A percentile compares a stretch with the other conserved stretches of the same genome.
These are phyloP conservation scores for Pseudocercospora fijiensis DNA, from an alignment of 2,329 filamentous ascomycete species.

Conservation along the genomic window DNA sequence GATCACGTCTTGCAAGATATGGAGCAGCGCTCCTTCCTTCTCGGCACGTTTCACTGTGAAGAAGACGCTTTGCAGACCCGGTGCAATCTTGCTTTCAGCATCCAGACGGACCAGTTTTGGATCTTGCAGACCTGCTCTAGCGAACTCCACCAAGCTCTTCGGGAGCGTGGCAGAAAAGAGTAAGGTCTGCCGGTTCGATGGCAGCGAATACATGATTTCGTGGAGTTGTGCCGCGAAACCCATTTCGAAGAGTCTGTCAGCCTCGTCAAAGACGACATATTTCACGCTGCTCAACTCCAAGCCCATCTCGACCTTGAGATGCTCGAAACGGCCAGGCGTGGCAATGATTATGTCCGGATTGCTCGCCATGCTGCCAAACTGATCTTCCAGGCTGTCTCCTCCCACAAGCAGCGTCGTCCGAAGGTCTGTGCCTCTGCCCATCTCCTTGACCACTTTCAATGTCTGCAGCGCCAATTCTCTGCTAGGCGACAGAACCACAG, in stretches of 20 bases:
- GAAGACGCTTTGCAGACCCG: slow-evolving; percentile 92
- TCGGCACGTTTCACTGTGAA: slow-evolving; percentile 90
- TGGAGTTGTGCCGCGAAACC: slow-evolving; percentile 91
- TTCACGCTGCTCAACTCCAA: slow-evolving; percentile 85
- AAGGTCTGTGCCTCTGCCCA: slow-evolving; percentile 85
- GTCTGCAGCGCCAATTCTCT: slow-evolving; percentile 94
- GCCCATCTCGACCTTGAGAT: slow-evolving; percentile 95
- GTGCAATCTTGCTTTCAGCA: slow-evolving; percentile 92
- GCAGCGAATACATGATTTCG: slow-evolving; percentile 88
- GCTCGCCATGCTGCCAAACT: slow-evolving; percentile 86
- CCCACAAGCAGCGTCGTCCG: slow-evolving; percentile 88
- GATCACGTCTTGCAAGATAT: slow-evolving; percentile 88
- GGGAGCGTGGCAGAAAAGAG: slow-evolving; percentile 95
- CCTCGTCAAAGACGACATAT: slow-evolving; percentile 97
- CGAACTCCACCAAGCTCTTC: slow-evolving; percentile 93
- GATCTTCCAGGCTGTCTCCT: slow-evolving; percentile 92
- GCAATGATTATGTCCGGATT: slow-evolving; percentile 98
- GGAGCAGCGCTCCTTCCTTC: slow-evolving; percentile 87
- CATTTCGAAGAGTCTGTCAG: slow-evolving; percentile 97
- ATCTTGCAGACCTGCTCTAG: slow-evolving; percentile 87
- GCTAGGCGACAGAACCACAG: slow-evolving; percentile 85
- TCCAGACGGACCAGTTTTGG: slow-evolving; percentile 87
- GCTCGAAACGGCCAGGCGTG: slow-evolving; percentile 91
- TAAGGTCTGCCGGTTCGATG: slow-evolving; percentile 79
- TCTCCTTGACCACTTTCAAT: slow-evolving; percentile 92